These are phyloP conservation scores for Daldinia caldariorum DNA, from an alignment of 495 filamentous ascomycete genomes.

Conservation along the genomic window DNA sequence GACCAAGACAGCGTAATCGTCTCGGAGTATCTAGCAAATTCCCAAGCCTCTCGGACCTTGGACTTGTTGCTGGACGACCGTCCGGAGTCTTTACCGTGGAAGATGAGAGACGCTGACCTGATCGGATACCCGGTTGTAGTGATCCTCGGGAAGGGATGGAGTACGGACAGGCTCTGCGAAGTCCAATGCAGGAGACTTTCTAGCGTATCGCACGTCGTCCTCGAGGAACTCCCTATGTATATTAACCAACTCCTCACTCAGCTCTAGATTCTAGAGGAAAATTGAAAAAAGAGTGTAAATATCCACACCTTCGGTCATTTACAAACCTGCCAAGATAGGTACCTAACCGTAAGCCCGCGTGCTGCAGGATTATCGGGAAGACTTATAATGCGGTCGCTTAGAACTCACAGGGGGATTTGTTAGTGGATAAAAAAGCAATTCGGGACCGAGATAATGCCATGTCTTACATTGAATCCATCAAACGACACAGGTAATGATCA, in stretches of 20 bases:
- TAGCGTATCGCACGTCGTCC: conserved; percentile 39
- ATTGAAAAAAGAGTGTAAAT: neutral
- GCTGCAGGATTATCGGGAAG: neutral
- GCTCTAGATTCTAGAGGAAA: conserved; percentile 41
- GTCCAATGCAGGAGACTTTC: conserved; percentile 75
- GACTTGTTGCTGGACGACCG: conserved; percentile 80
- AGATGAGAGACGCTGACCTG: conserved; percentile 86
- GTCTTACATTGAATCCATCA: neutral
- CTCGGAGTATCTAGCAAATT: conserved; percentile 63
- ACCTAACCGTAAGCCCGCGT: neutral
- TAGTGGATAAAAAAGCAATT: neutral
- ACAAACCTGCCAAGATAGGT: neutral
- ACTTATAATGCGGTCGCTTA: neutral
- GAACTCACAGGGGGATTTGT: neutral
- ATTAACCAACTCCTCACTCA: conserved; percentile 55
- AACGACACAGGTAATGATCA: neutral
- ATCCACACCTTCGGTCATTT: neutral
- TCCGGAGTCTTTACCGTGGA: conserved; percentile 75
- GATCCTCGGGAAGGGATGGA: conserved; percentile 80
- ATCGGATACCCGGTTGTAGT: conserved; percentile 88
- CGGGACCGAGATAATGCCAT: conserved; percentile 9
- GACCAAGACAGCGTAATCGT: conserved; percentile 65
- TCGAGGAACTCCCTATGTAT: conserved; percentile 48
- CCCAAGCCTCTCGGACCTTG: conserved; percentile 47
- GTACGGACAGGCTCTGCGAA: conserved; percentile 68